A percentile compares a stretch with the other conserved stretches of the same genome.
phyloP scores from a whole-genome alignment of 148 eudicot genomes.

The Amaranthus palmeri region DNA sequence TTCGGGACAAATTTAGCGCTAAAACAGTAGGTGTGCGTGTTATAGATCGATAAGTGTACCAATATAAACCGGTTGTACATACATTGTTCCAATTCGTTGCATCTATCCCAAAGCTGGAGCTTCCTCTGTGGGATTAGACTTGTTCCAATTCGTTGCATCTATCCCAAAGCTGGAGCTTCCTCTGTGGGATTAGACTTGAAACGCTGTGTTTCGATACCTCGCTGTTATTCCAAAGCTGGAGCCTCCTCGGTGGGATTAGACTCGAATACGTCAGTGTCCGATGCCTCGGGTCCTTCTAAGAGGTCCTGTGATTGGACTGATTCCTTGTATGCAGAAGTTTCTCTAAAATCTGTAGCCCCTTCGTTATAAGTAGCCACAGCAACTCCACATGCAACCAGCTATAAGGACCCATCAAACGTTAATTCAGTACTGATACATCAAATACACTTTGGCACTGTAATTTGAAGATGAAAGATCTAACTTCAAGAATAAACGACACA shows the following conservation, averaged over 20 bases:
- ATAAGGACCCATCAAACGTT: slow-evolving; percentile 9
- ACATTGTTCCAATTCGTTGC: no score
- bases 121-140: no score
- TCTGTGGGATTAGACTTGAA: slow-evolving; percentile 88
- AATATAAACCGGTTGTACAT: neutral
- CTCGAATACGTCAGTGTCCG: slow-evolving; percentile 72
- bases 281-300: slow-evolving; percentile 65
- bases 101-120: no score
- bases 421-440: neutral
- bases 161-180: slow-evolving; percentile 81
- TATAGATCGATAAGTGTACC: slow-evolving; percentile 8
- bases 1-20: slow-evolving; percentile 7
- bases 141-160: slow-evolving; percentile 12
- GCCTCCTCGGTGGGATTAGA: slow-evolving; percentile 89
- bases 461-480: neutral
- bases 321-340: slow-evolving; percentile 84
- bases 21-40: slow-evolving; percentile 3
- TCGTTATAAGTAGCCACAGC: slow-evolving; percentile 94
- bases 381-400: slow-evolving; percentile 77
- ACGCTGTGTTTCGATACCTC: slow-evolving; percentile 3
- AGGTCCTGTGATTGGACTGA: slow-evolving; percentile 66
- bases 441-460: neutral
- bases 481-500: neutral
- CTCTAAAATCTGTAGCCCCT: slow-evolving; percentile 93
- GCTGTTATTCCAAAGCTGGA: slow-evolving; percentile 64